Conservation (phyloP, 306 rosid genomes). For the Amphicarpaea edgeworthii region DNA sequence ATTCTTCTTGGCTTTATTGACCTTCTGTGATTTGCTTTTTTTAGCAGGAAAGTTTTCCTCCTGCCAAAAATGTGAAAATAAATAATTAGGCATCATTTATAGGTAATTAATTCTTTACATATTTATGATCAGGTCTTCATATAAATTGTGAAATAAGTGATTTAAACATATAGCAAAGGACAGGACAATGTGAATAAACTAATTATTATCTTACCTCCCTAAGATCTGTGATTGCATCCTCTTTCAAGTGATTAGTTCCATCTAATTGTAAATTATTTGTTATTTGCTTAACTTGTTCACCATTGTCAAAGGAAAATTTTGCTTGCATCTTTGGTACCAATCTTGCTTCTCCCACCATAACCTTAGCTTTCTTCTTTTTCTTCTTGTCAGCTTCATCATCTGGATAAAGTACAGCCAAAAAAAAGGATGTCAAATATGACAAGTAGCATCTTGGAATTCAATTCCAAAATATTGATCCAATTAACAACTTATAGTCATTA, state of each 20-base stretch:
- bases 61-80: conserved; percentile 52
- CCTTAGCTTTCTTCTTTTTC: conserved; percentile 76
- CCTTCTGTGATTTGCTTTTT: conserved; percentile 68
- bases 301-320: conserved; percentile 57
- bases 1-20: conserved; percentile 67
- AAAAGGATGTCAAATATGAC: conserved; percentile 38
- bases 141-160: conserved; percentile 29
- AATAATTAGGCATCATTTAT: background rate
- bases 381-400: conserved; percentile 77
- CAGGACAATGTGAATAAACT: conserved; percentile 15
- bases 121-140: conserved; percentile 30
- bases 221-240: conserved; percentile 53
- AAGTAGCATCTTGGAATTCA: background rate
- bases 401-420: conserved; percentile 50
- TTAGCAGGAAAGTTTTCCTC: conserved; percentile 57
- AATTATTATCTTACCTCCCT: conserved; percentile 63
- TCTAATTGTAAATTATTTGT: conserved; percentile 54
- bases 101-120: too few relatives aligned
- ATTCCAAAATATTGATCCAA: conserved; percentile 32
- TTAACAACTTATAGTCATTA: conserved; percentile 29
- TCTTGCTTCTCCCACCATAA: conserved; percentile 56
- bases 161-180: conserved; percentile 36
- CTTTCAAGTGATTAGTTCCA: conserved; percentile 69
- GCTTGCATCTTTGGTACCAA: conserved; percentile 56
- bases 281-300: conserved; percentile 67